Evolutionary conservation across 2,329 filamentous ascomycete genomes (phyloP).

Genomic region (Ophiosphaerella herpotricha): DNA sequence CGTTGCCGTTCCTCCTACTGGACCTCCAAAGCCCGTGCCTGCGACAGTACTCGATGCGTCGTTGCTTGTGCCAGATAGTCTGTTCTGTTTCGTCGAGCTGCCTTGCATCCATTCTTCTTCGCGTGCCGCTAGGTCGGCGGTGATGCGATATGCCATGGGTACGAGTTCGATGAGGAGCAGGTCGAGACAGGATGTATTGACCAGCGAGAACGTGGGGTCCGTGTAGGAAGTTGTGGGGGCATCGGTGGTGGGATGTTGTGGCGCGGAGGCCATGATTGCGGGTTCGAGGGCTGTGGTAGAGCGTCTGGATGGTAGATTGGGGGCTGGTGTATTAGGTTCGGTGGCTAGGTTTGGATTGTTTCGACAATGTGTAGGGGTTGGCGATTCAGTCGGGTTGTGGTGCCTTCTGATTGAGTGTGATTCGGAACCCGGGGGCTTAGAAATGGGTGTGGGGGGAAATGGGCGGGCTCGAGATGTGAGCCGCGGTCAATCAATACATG

Average conservation of each 20-base stretch:
- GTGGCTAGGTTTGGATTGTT: too few relatives aligned
- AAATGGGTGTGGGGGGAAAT: not conserved
- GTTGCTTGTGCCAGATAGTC: slow-evolving; percentile 26
- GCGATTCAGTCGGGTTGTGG: not conserved
- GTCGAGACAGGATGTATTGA: slow-evolving; percentile 86
- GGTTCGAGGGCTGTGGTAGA: not conserved
- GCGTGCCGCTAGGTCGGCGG: slow-evolving; percentile 68
- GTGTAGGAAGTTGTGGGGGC: slow-evolving; percentile 49
- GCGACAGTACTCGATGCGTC: slow-evolving; percentile 33
- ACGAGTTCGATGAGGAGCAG: slow-evolving; percentile 96
- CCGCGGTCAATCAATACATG: slow-evolving; percentile 17
- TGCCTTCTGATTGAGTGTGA: not conserved
- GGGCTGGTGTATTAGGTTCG: too few relatives aligned
- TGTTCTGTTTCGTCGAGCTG: slow-evolving; percentile 14
- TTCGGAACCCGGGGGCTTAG: not conserved
- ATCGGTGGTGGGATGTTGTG: slow-evolving; percentile 14
- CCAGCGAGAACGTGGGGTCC: slow-evolving; percentile 75
- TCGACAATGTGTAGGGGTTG: not conserved
- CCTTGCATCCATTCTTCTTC: slow-evolving; percentile 48
- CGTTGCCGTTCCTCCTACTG: slow-evolving; percentile 24
- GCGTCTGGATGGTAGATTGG: too few relatives aligned
- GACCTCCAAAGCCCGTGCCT: slow-evolving; percentile 20
- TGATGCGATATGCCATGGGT: slow-evolving; percentile 86
- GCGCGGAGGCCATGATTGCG: not conserved
- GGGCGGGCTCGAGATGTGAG: slow-evolving; percentile 4